phyloP scores from a whole-genome alignment of 2,329 filamentous ascomycete genomes.

The Botrytis cinerea region DNA sequence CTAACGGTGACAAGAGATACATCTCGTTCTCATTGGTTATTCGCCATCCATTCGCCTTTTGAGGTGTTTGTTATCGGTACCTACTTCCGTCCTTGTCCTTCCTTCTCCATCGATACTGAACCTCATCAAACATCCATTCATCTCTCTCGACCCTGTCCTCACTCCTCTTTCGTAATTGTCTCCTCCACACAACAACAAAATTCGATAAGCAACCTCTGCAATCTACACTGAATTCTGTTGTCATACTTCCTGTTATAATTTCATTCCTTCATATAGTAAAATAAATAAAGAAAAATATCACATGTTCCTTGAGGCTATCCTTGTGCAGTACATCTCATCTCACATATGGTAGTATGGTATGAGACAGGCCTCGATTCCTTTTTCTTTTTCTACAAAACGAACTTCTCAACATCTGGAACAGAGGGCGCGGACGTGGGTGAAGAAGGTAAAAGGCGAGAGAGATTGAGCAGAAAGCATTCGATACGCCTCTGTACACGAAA shows the following conservation, averaged over 20 bases:
- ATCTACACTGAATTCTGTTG: not conserved
- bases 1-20: not conserved
- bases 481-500: not conserved
- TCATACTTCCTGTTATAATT: not conserved
- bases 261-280: not conserved
- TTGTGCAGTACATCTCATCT: not conserved
- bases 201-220: not conserved
- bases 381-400: not conserved
- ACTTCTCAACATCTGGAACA: not conserved
- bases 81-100: not conserved
- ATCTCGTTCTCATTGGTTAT: not conserved
- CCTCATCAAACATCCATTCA: not conserved
- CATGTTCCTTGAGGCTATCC: not conserved
- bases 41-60: not conserved
- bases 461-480: constrained; percentile 1
- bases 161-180: not conserved
- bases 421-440: not conserved
- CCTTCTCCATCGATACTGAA: not conserved
- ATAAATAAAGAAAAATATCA: not conserved
- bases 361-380: not conserved
- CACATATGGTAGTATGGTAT: not conserved
- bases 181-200: not conserved
- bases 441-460: not conserved
- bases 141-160: not conserved
- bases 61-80: constrained; percentile 4